Percentiles rank a stretch among this genome's conserved stretches.
phyloP scores from a whole-genome alignment of 2,329 filamentous ascomycete species.

The Microdochium nivale region DNA sequence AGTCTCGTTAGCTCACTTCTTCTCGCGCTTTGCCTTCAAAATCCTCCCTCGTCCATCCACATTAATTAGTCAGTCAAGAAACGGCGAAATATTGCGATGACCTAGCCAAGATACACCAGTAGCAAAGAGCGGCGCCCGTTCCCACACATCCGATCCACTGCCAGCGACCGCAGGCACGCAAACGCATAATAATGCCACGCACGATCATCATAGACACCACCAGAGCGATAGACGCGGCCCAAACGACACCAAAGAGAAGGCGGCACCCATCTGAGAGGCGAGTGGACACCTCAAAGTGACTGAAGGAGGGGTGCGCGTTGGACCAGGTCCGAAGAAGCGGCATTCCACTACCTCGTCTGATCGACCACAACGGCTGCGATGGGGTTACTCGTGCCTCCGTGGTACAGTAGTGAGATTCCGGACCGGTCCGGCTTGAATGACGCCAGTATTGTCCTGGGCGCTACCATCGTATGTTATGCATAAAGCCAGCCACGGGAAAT shows the following conservation, averaged over 20 bases:
- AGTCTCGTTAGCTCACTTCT: too few relatives aligned
- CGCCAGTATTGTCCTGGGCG: neutral
- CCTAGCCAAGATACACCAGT: too few relatives aligned
- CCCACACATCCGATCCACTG: neutral
- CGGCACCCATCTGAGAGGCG: too few relatives aligned
- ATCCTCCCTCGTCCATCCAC: too few relatives aligned
- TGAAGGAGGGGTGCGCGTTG: neutral
- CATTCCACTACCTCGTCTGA: neutral
- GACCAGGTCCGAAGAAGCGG: neutral
- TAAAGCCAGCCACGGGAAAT: too few relatives aligned
- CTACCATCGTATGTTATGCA: neutral
- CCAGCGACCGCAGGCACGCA: too few relatives aligned
- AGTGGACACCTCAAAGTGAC: neutral
- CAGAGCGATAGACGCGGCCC: neutral
- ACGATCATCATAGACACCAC: neutral
- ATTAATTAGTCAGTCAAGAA: too few relatives aligned
- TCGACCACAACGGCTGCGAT: neutral
- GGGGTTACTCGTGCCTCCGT: neutral
- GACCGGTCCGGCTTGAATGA: neutral
- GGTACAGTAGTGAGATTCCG: neutral
- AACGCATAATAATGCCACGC: neutral
- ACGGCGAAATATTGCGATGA: too few relatives aligned
- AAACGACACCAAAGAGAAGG: neutral
- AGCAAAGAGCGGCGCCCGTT: too few relatives aligned
- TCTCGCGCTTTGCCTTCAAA: too few relatives aligned